Evolutionary conservation across 2,329 filamentous ascomycete species (phyloP), one percentile per base, ranked within the genome.

Genomic region (Penicillium sp.): DNA sequence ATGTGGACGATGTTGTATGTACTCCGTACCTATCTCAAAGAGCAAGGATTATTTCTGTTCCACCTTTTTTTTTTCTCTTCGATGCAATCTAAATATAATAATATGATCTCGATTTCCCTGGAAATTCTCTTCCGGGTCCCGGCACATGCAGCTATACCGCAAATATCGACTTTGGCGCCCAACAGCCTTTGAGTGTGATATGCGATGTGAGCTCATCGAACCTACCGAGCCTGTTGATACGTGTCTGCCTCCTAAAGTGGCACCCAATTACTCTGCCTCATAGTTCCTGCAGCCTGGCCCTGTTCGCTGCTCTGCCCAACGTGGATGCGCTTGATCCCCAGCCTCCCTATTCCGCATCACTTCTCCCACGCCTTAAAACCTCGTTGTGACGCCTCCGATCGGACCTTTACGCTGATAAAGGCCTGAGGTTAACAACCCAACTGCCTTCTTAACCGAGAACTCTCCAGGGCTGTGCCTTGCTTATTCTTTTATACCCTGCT

Each of bases 241-340:
- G 63, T 50, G 59, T 58, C 60, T 60, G 59, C 53, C 55, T 61
- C 47, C 57, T 57, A 58, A 61, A 64, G 62, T 62, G 48, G 49
- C 62, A 65, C 58, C 64, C 62, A 66, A 64, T 55, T 36, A 21
- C 45, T 58, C 48, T 49, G 59, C 58, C 59, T 39, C 60, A 60
- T 35, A 43, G 36, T 13, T 52, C 41, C 53, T 58, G 38, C 50
- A 49, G 51, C 50, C 50, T 33, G 48, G 41, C n/a, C 41, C 21
- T 50, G 64, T 64, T 64, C 57, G 56, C 33, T 61, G 60, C 64
- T 66, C 58, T 68, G 65, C 63, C 63, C 61, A 66, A 66, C 62
- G 55, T 38, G 45, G 49, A 57, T 66, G 62, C 59, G 56, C 48
- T 60, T 44, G 59, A 62, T 60, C 60, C 61, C 60, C 60, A 62